Evolutionary conservation across 2,329 filamentous ascomycete genomes (phyloP).

Genomic region (Aureobasidium namibiae): DNA sequence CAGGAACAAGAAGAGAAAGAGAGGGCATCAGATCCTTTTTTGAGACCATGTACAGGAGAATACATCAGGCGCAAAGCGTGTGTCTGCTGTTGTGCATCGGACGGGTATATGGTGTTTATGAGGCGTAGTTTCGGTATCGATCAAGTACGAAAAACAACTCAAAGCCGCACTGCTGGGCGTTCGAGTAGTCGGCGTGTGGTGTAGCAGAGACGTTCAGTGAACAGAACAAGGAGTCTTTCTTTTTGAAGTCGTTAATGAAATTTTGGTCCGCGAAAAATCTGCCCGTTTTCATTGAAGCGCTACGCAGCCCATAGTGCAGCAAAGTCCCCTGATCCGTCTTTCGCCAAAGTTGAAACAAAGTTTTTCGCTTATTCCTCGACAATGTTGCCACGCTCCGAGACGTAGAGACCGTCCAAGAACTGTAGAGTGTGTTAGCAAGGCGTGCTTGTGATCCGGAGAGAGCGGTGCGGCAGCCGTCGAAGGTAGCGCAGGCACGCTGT

Average conservation of each 20-base stretch:
- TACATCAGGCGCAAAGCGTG: constrained; percentile 3
- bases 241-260: constrained; percentile 14
- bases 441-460: neutral
- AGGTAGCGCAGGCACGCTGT: constrained; percentile 38
- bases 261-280: constrained; percentile 13
- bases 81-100: constrained; percentile 2
- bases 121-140: constrained; percentile 10
- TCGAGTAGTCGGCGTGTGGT: constrained; percentile 1
- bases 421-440: constrained; percentile 4
- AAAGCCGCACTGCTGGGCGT: constrained; percentile 3
- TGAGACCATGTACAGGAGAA: constrained; percentile 1
- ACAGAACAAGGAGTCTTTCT: constrained; percentile 1
- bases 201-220: constrained; percentile 2
- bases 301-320: constrained; percentile 13
- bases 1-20: neutral
- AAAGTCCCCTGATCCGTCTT: constrained; percentile 13
- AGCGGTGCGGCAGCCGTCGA: neutral
- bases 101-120: neutral
- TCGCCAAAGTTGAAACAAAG: constrained; percentile 13
- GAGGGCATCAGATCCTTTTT: neutral
- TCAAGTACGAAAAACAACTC: constrained; percentile 2
- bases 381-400: constrained; percentile 97
- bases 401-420: constrained; percentile 99
- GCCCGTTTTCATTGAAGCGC: constrained; percentile 14
- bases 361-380: constrained; percentile 47